Evolutionary conservation across 441 rosid species (phyloP), one percentile per base, ranked within the genome.

Genomic region (Bruguiera hainesii): DNA sequence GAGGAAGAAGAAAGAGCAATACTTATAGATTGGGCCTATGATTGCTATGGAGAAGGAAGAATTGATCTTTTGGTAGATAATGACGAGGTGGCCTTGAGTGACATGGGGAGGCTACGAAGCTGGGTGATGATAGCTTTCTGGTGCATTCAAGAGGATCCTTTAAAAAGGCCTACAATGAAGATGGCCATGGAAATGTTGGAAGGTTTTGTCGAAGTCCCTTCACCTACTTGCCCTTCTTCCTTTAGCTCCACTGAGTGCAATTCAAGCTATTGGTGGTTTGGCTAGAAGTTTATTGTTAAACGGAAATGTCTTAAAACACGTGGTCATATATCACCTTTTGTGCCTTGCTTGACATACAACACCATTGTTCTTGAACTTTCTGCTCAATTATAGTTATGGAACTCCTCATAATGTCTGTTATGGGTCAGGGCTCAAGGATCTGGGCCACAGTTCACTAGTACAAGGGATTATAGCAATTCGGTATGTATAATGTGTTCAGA

Each of bases 71-170:
- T 82, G 50, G 76, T 81, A 11, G 77, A 66, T 15, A 7, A 67
- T 0, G 81, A 84, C 7, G 52, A 7, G 39, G 81, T 74, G 28
- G 83, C 75, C 3, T 9, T 53, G 37, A 13, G 59, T 4, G 80
- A 80, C 33, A 21, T 7, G 30, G 49, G 46, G 25, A 70, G 11
- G 56, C 30, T 72, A 7, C 64, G 74, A 63, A 77, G 63, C 61
- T 69, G 72, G 16, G 74, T 78, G 35, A 80, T 46, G 79, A 56
- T 71, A 2, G 82, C 79, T 0, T 58, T 78, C 10, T 79, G 83
- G 87, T 83, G 85, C 72, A 76, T 83, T 39, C 84, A 77, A 35
- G 83, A 77, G 18, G 82, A 80, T 11, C 86, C 82, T 3, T 59
- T 75, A 1, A 39, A 62, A 10, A 66, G 85, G 60, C 87, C 84